Percentiles rank a stretch among this genome's conserved stretches.
phyloP scores from a whole-genome alignment of 441 rosid species.

The Adansonia madagascariensis region DNA sequence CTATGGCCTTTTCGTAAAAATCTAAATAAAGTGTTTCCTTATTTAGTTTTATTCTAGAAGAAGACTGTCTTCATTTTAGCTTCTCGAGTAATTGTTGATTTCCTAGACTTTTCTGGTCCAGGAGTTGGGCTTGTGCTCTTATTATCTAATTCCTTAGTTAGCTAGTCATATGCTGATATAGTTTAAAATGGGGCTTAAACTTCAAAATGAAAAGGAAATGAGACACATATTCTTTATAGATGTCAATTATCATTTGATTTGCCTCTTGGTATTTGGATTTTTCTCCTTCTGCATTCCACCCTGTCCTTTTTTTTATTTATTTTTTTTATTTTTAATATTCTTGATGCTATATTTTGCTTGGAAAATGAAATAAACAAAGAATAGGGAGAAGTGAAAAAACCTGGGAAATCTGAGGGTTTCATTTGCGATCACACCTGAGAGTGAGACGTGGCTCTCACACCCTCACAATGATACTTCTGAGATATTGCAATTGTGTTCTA shows the following conservation, averaged over 20 bases:
- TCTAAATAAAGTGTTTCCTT: neutral
- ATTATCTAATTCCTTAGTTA: neutral
- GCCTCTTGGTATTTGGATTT: conserved; percentile 4
- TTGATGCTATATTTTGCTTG: neutral
- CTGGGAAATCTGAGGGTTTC: conserved; percentile 16
- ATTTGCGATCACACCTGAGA: neutral
- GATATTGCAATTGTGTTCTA: neutral
- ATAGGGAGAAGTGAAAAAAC: neutral
- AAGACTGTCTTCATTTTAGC: conserved; percentile 10
- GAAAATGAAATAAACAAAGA: neutral
- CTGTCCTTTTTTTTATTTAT: neutral
- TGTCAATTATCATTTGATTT: conserved; percentile 19
- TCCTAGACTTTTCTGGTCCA: conserved; percentile 6
- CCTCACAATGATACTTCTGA: neutral
- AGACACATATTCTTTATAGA: neutral
- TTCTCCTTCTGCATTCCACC: neutral
- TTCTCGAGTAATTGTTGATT: conserved; percentile 7
- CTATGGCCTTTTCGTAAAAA: neutral
- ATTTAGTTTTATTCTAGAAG: neutral
- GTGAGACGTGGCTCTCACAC: neutral
- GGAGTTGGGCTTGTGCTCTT: neutral
- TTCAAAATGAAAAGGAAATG: conserved; percentile 2
- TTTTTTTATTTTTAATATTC: neutral
- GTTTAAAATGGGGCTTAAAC: neutral
- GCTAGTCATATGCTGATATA: neutral